Percentiles rank a stretch among this genome's conserved stretches.
Evolutionary conservation across 176 grass and related monocot species (phyloP).

Genomic region (Phoenix dactylifera): DNA sequence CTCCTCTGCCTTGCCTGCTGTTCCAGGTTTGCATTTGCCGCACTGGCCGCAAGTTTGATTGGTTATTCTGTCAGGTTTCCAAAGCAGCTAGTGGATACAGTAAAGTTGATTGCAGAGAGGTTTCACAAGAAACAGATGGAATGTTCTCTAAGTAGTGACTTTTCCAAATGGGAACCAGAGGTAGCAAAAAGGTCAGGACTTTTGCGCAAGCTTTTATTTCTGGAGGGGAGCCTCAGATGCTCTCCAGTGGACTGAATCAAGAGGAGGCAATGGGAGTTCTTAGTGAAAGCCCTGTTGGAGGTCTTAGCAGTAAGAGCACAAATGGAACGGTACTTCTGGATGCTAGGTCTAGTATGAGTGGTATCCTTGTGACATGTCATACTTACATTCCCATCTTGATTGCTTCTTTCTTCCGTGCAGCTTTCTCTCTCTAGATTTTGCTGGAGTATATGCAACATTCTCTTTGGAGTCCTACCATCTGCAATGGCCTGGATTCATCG

Average conservation of each 20-base stretch:
- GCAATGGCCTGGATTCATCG: slow-evolving; percentile 76
- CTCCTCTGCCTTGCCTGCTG: slow-evolving; percentile 43
- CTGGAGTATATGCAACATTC: slow-evolving; percentile 70
- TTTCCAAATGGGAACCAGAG: too few species aligned
- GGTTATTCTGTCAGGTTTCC: slow-evolving; percentile 79
- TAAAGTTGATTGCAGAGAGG: slow-evolving; percentile 34
- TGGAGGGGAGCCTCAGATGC: too few species aligned
- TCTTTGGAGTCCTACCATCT: slow-evolving; percentile 73
- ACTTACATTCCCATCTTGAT: slow-evolving; percentile 39
- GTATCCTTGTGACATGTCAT: slow-evolving; percentile 34
- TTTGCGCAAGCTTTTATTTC: too few species aligned
- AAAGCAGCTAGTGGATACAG: slow-evolving; percentile 56
- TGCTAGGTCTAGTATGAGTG: neutral
- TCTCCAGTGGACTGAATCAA: neutral
- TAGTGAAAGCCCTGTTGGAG: slow-evolving; percentile 5
- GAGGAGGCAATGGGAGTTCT: slow-evolving; percentile 1
- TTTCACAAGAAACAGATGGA: slow-evolving; percentile 17
- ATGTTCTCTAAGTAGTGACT: too few species aligned
- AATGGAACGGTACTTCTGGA: neutral
- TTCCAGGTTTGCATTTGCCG: slow-evolving; percentile 67
- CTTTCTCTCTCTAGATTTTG: slow-evolving; percentile 75
- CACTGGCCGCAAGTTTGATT: slow-evolving; percentile 65
- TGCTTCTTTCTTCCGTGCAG: slow-evolving; percentile 51
- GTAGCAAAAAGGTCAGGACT: too few species aligned
- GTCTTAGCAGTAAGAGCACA: neutral